Conservation (phyloP, 768 basidiomycete species). For the Antrodiella citrinella region DNA sequence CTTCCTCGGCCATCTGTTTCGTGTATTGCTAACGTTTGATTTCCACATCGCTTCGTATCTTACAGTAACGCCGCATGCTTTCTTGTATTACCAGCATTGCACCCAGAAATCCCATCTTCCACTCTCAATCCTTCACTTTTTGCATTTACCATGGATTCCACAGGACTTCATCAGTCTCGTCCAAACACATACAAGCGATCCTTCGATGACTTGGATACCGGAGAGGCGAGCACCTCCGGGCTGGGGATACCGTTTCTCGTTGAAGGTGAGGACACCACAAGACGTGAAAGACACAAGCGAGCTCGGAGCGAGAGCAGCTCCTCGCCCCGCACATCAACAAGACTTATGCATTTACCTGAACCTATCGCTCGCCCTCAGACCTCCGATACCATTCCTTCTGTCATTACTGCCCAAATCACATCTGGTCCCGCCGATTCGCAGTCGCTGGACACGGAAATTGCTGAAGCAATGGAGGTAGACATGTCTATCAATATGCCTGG, state of each 20-base stretch:
- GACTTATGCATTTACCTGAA: constrained; percentile 5
- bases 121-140: neutral
- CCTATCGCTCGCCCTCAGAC: neutral
- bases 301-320: constrained; percentile 10
- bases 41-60: too few relatives aligned
- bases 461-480: neutral
- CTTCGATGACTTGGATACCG: constrained; percentile 9
- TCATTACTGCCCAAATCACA: neutral
- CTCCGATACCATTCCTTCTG: neutral
- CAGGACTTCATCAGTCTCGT: neutral
- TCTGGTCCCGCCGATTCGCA: neutral
- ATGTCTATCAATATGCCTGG: neutral
- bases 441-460: neutral
- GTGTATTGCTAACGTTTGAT: too few relatives aligned
- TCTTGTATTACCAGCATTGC: neutral
- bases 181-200: constrained; percentile 8
- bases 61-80: neutral
- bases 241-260: neutral
- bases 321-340: constrained; percentile 4
- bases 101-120: neutral
- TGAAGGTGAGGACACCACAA: neutral
- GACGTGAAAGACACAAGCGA: constrained; percentile 10
- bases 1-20: neutral
- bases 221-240: neutral
- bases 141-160: neutral